phyloP scores from a whole-genome alignment of 306 rosid genomes.

The Lablab purpureus region DNA sequence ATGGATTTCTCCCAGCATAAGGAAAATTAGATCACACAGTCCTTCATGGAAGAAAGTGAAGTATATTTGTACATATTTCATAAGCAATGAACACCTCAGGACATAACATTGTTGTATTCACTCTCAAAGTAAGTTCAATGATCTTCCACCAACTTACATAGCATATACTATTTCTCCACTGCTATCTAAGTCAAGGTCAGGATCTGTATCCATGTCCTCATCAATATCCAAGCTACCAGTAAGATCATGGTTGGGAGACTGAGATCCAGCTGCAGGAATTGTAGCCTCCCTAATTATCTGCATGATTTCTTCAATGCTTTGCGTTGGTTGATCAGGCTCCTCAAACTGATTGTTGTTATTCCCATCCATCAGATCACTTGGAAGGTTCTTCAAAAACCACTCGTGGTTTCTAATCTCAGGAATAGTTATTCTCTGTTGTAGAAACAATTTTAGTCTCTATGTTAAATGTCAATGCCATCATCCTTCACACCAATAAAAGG shows the following conservation, averaged over 20 bases:
- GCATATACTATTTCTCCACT: slow-evolving; percentile 95
- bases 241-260: slow-evolving; percentile 70
- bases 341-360: slow-evolving; percentile 64
- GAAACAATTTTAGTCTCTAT: slow-evolving; percentile 16
- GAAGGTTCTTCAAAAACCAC: slow-evolving; percentile 93
- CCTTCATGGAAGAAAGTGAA: slow-evolving; percentile 28
- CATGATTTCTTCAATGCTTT: slow-evolving; percentile 87
- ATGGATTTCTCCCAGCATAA: slow-evolving; percentile 37
- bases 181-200: slow-evolving; percentile 90
- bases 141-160: slow-evolving; percentile 50
- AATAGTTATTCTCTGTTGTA: slow-evolving; percentile 81
- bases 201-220: slow-evolving; percentile 90
- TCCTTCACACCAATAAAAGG: slow-evolving; percentile 22
- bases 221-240: slow-evolving; percentile 89
- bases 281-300: slow-evolving; percentile 87
- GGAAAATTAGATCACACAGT: slow-evolving; percentile 46
- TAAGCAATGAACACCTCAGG: slow-evolving; percentile 27
- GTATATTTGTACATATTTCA: slow-evolving; percentile 43
- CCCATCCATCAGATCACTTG: slow-evolving; percentile 81
- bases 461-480: slow-evolving; percentile 21
- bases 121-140: too few species aligned
- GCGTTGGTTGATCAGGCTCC: slow-evolving; percentile 92
- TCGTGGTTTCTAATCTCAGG: slow-evolving; percentile 90
- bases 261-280: slow-evolving; percentile 80
- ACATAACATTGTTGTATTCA: slow-evolving; percentile 4